phyloP scores from a whole-genome alignment of 805 yeast genomes.

The Zygoascus biomembranicola region DNA sequence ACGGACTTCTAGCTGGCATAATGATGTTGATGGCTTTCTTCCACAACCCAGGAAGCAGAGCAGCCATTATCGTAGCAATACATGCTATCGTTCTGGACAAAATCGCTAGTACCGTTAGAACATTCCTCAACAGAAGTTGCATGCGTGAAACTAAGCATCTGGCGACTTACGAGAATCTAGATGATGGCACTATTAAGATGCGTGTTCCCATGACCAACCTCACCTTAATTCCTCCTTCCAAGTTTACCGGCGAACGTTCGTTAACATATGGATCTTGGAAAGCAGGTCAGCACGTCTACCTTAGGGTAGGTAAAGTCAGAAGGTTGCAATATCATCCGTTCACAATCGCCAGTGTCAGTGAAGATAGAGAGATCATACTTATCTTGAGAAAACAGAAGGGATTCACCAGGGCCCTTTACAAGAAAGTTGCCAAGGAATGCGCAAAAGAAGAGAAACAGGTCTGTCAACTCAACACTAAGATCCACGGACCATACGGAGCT shows the following conservation, averaged over 20 bases:
- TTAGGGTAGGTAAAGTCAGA: constrained; percentile 35
- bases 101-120: constrained; percentile 27
- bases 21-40: constrained; percentile 37
- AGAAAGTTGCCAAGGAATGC: constrained; percentile 19
- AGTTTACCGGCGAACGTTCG: background rate
- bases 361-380: constrained; percentile 33
- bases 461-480: constrained; percentile 17
- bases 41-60: constrained; percentile 33
- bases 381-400: constrained; percentile 37
- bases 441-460: constrained; percentile 15
- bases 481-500: constrained; percentile 41
- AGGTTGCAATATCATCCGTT: constrained; percentile 40
- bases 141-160: constrained; percentile 33
- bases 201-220: constrained; percentile 28
- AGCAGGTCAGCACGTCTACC: constrained; percentile 40
- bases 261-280: constrained; percentile 31
- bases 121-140: constrained; percentile 28
- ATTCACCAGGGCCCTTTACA: constrained; percentile 33
- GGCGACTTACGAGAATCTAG: constrained; percentile 34
- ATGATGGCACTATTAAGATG: constrained; percentile 34
- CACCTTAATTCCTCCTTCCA: background rate
- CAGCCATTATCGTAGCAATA: constrained; percentile 33
- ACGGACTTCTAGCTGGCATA: constrained; percentile 34
- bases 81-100: constrained; percentile 38
- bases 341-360: constrained; percentile 36